Base-by-base conservation (phyloP, 108 stramenopile species). In the Fragilariopsis cylindrus region DNA sequence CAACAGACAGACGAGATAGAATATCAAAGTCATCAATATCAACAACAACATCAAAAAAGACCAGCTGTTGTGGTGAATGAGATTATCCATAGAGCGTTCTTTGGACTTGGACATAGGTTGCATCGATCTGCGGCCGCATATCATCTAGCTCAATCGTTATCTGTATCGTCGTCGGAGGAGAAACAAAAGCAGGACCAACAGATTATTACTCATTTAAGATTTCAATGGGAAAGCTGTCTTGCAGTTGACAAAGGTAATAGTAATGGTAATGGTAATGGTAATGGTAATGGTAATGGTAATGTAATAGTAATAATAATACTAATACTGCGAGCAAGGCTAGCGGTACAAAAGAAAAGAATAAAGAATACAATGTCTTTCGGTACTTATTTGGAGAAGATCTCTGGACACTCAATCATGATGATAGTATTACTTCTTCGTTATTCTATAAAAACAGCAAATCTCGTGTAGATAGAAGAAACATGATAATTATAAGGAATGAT, bases 31-130 rank as follows among this genome's bases (percentile, higher is more conserved):
- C 49, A 13, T 13, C 52, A 21, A 21, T 1, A 53, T 12, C 52
- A 50, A 18, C 8, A 50, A 30, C 67, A 21, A 45, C 67, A 9
- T 9, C 49, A 40, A 18, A 30, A 16, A 4, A 4, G 48, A 40
- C 30, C 4, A 18, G 13, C 50, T 50, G 42, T 42, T 7, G 56
- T 57, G 0, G 70, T 46, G 18, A 76, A 58, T 56, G 55, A 57
- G 53, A n/a, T 81, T 46, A 71, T 81, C 48, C 81, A 81, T 70
- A 53, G 76, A 18, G 79, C 72, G 9, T 63, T 69, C 16, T 88
- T 81, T 80, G 85, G 85, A 15, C 69, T 86, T 41, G 85, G 85
- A 45, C 85, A 86, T 76, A 78, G 85, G 5, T 57, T 86, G 8
- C 69, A 78, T 62, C 75, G 81, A 48, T 56, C 80, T 6, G 65